Evolutionary conservation across 2,329 filamentous ascomycete genomes (phyloP).

Genomic region (Colletotrichum plurivorum): DNA sequence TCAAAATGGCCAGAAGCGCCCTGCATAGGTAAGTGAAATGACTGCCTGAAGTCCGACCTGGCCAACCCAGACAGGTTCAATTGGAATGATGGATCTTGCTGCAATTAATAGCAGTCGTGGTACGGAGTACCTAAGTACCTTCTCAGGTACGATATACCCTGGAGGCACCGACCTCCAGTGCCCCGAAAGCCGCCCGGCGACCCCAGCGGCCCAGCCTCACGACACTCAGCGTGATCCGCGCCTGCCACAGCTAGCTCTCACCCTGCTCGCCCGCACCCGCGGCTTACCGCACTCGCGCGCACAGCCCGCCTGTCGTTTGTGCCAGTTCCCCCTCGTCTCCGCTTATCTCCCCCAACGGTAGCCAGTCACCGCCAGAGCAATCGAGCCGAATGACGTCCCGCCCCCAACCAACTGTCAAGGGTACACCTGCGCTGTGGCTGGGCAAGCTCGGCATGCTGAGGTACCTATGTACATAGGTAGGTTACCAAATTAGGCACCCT

Average conservation of each 20-base stretch:
- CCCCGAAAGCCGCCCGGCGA: too few species aligned
- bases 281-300: conserved; percentile 22
- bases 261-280: conserved; percentile 22
- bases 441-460: background rate
- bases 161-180: too few species aligned
- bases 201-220: too few species aligned
- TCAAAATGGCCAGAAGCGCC: background rate
- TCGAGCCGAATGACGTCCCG: conserved; percentile 32
- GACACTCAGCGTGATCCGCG: background rate
- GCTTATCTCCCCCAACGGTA: background rate
- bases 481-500: background rate
- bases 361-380: conserved; percentile 18
- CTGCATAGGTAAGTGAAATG: background rate
- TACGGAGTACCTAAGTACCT: too few species aligned
- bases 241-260: conserved; percentile 27
- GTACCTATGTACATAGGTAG: background rate
- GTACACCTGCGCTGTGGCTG: conserved; percentile 28
- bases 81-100: background rate
- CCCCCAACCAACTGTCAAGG: conserved; percentile 31
- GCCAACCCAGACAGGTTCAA: background rate
- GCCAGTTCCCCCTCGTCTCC: background rate
- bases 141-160: too few species aligned
- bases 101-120: too few species aligned
- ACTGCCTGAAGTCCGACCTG: background rate
- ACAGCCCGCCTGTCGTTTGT: conserved; percentile 28